Conservation (phyloP, 139 green algal species). For the Chlorella ohadii region DNA sequence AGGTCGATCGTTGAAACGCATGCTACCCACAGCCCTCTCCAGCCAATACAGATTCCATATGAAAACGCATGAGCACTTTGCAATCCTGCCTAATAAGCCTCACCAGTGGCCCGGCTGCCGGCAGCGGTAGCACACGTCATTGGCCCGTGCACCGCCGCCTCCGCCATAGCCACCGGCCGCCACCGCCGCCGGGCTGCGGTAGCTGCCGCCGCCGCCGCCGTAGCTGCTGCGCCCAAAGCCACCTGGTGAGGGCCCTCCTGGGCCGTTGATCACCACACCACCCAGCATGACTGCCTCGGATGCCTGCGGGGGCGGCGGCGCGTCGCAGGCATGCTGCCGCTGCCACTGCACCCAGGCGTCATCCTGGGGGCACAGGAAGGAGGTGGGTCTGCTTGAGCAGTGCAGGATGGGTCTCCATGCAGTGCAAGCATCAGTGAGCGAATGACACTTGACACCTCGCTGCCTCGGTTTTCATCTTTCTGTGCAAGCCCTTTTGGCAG, state of each 20-base stretch:
- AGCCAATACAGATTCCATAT: no score
- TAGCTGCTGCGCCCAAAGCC: neutral
- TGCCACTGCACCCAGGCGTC: slow-evolving; percentile 31
- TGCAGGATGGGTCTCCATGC: no score
- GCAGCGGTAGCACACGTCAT: slow-evolving; percentile 13
- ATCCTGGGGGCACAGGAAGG: neutral
- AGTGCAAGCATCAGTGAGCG: no score
- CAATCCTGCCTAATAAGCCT: no score
- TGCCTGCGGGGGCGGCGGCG: neutral
- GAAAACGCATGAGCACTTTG: no score
- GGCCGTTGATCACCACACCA: neutral
- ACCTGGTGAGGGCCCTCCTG: no score
- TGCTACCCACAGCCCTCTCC: no score
- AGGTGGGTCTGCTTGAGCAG: no score
- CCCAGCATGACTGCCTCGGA: slow-evolving; percentile 1
- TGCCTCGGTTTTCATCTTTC: no score
- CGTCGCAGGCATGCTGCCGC: slow-evolving; percentile 5
- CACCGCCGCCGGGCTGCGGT: neutral
- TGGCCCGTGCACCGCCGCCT: neutral
- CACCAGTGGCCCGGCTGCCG: slow-evolving; percentile 7
- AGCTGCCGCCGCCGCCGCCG: neutral
- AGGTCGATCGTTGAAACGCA: no score
- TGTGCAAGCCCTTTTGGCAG: no score
- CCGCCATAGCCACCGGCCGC: neutral
- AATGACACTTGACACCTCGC: no score